phyloP scores from a whole-genome alignment of 1,284 basidiomycete genomes.

The Naganishia sp. region DNA sequence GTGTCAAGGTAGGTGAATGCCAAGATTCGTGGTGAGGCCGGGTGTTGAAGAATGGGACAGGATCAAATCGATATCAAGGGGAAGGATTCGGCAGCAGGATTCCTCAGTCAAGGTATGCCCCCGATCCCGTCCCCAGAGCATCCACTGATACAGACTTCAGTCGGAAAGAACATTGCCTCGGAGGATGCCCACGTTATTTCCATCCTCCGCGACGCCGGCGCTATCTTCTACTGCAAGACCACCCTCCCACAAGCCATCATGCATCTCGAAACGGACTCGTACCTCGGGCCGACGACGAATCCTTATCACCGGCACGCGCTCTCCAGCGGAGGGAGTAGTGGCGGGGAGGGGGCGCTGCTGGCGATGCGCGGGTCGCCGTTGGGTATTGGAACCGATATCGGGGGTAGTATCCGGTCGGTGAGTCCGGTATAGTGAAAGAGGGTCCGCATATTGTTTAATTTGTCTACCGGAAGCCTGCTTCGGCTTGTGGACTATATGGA shows the following conservation, averaged over 20 bases:
- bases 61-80: conserved; percentile 53
- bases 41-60: conserved; percentile 16
- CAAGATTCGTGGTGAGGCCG: background rate
- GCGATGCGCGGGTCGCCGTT: conserved; percentile 62
- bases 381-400: conserved; percentile 65
- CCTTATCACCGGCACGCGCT: conserved; percentile 58
- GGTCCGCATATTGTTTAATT: background rate
- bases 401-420: conserved; percentile 41
- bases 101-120: conserved; percentile 25
- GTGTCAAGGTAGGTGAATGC: conserved; percentile 55
- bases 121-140: background rate
- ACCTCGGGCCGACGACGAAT: conserved; percentile 48
- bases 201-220: conserved; percentile 36
- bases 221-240: conserved; percentile 41
- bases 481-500: conserved; percentile 46
- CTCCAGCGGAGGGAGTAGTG: conserved; percentile 64
- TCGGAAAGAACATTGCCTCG: conserved; percentile 17
- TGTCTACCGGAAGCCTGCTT: conserved; percentile 35
- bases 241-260: conserved; percentile 41
- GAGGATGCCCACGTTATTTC: conserved; percentile 34
- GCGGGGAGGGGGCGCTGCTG: conserved; percentile 67
- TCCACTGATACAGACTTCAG: background rate
- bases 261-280: conserved; percentile 38
- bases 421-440: background rate
- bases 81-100: conserved; percentile 38